These are phyloP conservation scores for Aspergillus pseudonomiae DNA, from an alignment of 2,329 filamentous ascomycete genomes.

Conservation along the genomic window DNA sequence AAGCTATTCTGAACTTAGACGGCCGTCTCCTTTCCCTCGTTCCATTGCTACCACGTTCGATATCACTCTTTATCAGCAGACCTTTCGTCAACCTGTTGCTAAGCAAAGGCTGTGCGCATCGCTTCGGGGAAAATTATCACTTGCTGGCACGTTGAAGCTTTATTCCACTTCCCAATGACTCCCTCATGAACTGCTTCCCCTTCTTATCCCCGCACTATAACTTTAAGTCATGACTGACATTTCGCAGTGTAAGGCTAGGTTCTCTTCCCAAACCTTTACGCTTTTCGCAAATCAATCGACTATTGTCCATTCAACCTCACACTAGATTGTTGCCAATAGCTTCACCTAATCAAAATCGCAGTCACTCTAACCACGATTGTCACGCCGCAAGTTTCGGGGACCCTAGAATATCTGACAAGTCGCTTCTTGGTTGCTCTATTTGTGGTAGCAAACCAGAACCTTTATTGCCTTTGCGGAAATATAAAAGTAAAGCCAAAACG, in stretches of 20 bases:
- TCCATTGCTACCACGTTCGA: neutral
- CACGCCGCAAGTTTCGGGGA: neutral
- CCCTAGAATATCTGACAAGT: neutral
- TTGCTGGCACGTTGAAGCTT: neutral
- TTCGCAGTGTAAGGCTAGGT: neutral
- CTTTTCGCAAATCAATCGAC: neutral
- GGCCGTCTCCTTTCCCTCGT: neutral
- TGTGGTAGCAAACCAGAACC: neutral
- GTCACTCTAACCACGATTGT: neutral
- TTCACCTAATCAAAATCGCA: neutral
- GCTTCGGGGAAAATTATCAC: neutral
- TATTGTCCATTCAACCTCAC: neutral
- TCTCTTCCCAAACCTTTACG: neutral
- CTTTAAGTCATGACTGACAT: neutral
- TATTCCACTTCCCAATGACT: neutral
- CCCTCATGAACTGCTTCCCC: neutral
- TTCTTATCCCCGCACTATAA: neutral
- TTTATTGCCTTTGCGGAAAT: neutral
- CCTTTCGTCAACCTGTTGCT: neutral
- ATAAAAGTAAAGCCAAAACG: neutral
- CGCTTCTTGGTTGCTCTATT: neutral
- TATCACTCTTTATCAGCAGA: neutral
- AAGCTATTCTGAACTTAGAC: slow-evolving; percentile 10
- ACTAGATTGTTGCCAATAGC: too few relatives aligned
- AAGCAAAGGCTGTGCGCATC: neutral